Conservation (phyloP, 2,329 filamentous ascomycete genomes). For the Neopestalotiopsis sp. region DNA sequence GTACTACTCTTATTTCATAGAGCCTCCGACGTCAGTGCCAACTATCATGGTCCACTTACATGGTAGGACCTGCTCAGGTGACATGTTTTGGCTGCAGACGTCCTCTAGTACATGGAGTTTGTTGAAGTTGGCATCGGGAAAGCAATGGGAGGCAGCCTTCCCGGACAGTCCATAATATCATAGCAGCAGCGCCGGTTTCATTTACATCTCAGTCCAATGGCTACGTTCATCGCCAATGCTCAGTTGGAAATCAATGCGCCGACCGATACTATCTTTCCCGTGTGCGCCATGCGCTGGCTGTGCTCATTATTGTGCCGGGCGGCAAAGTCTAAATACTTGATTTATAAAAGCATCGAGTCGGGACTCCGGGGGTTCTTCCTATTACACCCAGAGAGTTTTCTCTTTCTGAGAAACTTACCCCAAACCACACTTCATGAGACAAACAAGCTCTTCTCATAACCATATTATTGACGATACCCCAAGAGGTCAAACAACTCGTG, state of each 20-base stretch:
- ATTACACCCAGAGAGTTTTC: not conserved
- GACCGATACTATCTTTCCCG: no score
- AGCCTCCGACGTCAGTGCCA: constrained; percentile 2
- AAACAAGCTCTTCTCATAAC: not conserved
- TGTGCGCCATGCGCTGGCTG: no score
- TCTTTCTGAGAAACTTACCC: not conserved
- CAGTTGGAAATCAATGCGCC: no score
- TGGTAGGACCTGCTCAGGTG: not conserved
- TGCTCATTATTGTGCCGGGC: no score
- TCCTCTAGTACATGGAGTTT: not conserved
- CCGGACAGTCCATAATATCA: no score
- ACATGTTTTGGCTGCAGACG: not conserved
- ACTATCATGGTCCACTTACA: not conserved
- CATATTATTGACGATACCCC: not conserved
- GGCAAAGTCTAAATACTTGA: no score
- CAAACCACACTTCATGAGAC: not conserved
- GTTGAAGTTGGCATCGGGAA: not conserved
- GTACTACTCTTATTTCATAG: constrained; percentile 1
- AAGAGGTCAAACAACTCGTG: not conserved
- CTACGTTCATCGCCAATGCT: no score
- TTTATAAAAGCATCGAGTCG: no score
- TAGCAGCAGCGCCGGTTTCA: no score
- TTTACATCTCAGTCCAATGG: no score
- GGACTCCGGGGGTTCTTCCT: no score
- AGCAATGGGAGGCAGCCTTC: not conserved